Evolutionary conservation across 495 filamentous ascomycete genomes (phyloP), one percentile per base, ranked within the genome.

Genomic region (Geopyxis carbonaria): DNA sequence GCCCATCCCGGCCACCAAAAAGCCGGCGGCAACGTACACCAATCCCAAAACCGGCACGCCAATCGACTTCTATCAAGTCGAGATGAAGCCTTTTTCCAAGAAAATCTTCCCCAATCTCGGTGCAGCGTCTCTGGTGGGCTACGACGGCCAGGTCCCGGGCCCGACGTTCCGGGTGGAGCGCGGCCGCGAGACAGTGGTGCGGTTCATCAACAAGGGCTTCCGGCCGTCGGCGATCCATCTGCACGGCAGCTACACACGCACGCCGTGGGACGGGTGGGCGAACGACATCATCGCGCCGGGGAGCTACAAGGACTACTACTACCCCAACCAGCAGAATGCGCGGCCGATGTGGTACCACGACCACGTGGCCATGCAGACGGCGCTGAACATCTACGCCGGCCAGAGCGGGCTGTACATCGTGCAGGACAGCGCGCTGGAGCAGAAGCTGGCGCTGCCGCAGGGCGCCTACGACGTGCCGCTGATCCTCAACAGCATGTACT

Each of bases 281-380:
- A 60, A 65, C 42, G 69, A 71, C 45, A 42, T 58, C 3, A 66
- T 60, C 0, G 20, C 46, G 0, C 45, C 57, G 0, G 65, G 64
- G 15, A 51, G 68, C 47, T 70, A 63, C 57, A 69, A 72, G 48
- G 68, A 72, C 45, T 72, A 70, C 50, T 71, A 68, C 47, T 72
- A 69, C 46, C 67, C 68, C 21, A 71, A 70, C 56, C 46, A 45
- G 20, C 41, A 47, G 5, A 21, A 5, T 27, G 64, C 57, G 1
- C 58, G 68, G 8, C 58, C 62, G 7, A 46, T 68, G n/a, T 72
- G 68, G 68, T 72, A 72, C 41, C 68, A 72, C 38, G 68, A 69
- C 42, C 68, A 70, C 42, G 61, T 64, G 2, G 65, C 64, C 11
- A 11, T 6, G 5, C 7, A 25, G 8, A 39, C 36, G 21, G 29